Conservation (phyloP, 768 basidiomycete genomes). For the Russula sp. region DNA sequence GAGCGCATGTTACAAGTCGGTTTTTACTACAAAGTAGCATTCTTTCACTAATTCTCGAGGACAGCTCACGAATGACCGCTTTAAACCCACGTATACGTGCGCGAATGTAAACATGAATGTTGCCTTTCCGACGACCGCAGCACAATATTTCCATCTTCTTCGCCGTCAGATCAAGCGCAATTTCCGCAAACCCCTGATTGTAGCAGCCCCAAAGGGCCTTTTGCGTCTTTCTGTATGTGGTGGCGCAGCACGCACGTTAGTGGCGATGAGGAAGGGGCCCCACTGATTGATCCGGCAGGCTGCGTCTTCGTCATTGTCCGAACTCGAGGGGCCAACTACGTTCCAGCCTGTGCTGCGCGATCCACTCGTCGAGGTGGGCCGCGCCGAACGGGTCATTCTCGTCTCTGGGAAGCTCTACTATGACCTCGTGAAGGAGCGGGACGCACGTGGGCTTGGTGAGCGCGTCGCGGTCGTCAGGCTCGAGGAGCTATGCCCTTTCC, state of each 20-base stretch:
- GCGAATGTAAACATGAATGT: conserved; percentile 79
- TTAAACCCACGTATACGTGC: conserved; percentile 29
- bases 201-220: conserved; percentile 81
- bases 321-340: conserved; percentile 49
- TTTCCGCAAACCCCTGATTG: conserved; percentile 79
- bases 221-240: conserved; percentile 63
- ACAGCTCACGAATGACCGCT: conserved; percentile 75
- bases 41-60: conserved; percentile 4
- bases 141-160: conserved; percentile 92
- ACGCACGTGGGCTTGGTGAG: conserved; percentile 40
- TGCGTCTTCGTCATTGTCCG: conserved; percentile 61
- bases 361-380: conserved; percentile 32
- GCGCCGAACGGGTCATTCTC: conserved; percentile 61
- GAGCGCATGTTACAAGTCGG: conserved; percentile 85
- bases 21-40: background rate
- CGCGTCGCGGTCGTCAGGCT: conserved; percentile 66
- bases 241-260: background rate
- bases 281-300: conserved; percentile 40
- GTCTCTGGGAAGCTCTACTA: conserved; percentile 86
- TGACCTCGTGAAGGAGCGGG: conserved; percentile 69
- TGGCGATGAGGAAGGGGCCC: background rate
- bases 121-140: conserved; percentile 80
- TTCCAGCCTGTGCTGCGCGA: conserved; percentile 71
- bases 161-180: conserved; percentile 79
- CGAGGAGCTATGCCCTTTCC: conserved; percentile 88